Base-by-base conservation (phyloP, 495 filamentous ascomycete genomes). In the Tuber umbilicatum region DNA sequence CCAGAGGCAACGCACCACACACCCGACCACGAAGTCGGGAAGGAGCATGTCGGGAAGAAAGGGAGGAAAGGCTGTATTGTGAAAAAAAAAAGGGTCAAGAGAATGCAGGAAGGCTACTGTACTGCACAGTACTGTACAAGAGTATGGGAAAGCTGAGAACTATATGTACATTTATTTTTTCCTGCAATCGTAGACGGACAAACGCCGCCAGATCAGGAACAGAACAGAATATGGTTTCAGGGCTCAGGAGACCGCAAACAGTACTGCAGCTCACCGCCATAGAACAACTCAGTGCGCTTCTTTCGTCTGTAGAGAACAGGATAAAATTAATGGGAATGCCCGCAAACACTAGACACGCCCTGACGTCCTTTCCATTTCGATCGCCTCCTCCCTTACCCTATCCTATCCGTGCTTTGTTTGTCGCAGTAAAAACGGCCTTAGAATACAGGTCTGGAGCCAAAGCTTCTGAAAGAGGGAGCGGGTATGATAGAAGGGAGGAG, bases 391-490 rank as follows among this genome's bases (percentile, higher is more conserved):
- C 50, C 5, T 64, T 64, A 64, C 55, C 27, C 55, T 64, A 4
- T 10, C 55, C 16, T 31, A 7, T 64, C 16, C 5, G 12, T 19
- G 5, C 50, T 60, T 31, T 64, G 27, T 64, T 64, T 27, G 9
- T 64, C 16, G 1, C 12, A 14, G 4, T 31, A 35, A 7, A 16
- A 35, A 35, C 14, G 50, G n/a, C 31, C 77, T 72, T 78, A 75
- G 72, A 78, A 79, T 79, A 79, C 71, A 2, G 23, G 60, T 23
- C 23, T 37, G n/a, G 17, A 35, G 55, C 27, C 27, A 35, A 17
- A 64, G 5, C 12, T 1, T 64, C 17, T 35, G 55, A 43, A 73
- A 19, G 50, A 69, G 71, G 50, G 35, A 73, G n/a, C 0, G 41
- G 16, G 42, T 19, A n/a, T n/a, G n/a, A n/a, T n/a, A 2, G 67